Conservation (phyloP, 1,284 basidiomycete species). For the Tilletia setariae region DNA sequence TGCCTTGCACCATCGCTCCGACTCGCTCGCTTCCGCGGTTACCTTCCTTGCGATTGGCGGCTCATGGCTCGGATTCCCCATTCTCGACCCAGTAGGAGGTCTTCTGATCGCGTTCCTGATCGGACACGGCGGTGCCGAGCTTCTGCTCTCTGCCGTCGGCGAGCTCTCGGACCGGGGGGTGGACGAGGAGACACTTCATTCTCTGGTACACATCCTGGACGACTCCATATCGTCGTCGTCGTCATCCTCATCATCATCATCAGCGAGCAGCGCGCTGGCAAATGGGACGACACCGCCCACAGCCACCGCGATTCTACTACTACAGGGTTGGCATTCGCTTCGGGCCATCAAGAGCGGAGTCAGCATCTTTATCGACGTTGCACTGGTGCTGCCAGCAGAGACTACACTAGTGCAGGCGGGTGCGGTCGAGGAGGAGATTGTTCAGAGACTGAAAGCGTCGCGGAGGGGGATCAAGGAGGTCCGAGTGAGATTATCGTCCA, state of each 20-base stretch:
- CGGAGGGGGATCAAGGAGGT: constrained; percentile 42
- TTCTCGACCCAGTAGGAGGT: constrained; percentile 88
- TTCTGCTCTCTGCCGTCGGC: constrained; percentile 70
- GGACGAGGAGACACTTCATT: constrained; percentile 61
- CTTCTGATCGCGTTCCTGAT: constrained; percentile 85
- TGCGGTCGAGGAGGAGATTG: constrained; percentile 31
- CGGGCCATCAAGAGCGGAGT: constrained; percentile 45
- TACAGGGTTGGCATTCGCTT: constrained; percentile 34
- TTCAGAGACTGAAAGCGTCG: constrained; percentile 24
- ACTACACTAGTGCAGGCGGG: constrained; percentile 31
- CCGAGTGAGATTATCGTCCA: constrained; percentile 24
- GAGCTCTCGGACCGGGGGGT: constrained; percentile 85
- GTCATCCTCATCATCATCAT: background rate
- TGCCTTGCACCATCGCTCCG: constrained; percentile 76
- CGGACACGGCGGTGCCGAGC: constrained; percentile 72
- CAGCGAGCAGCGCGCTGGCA: background rate
- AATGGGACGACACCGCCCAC: background rate
- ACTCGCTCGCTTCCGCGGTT: constrained; percentile 59
- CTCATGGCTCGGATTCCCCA: constrained; percentile 77
- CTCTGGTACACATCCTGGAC: constrained; percentile 44
- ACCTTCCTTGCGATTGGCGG: constrained; percentile 59
- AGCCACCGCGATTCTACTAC: background rate
- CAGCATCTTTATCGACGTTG: constrained; percentile 43
- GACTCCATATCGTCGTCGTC: constrained; percentile 12
- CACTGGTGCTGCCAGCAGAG: constrained; percentile 32